Conservation (phyloP, 345 rosid species). For the Chamaenerion angustifolium region DNA sequence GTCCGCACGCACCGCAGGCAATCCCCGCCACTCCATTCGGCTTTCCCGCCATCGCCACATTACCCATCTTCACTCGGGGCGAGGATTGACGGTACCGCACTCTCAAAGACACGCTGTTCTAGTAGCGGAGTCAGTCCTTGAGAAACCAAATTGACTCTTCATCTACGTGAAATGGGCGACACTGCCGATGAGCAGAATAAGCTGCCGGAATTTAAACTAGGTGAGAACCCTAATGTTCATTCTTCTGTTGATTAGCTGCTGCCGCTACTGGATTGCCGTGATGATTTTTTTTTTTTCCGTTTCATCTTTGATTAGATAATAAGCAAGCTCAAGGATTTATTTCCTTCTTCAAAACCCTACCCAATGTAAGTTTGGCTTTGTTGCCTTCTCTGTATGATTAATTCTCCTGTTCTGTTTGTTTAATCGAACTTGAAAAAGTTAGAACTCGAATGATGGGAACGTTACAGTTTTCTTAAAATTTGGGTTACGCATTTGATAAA, state of each 20-base stretch:
- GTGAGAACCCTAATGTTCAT: slow-evolving; percentile 26
- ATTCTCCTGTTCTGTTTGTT: neutral
- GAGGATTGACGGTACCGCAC: neutral
- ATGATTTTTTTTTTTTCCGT: neutral
- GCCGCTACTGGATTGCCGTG: neutral
- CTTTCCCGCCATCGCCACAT: slow-evolving; percentile 58
- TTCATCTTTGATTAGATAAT: slow-evolving; percentile 32
- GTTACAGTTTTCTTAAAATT: neutral
- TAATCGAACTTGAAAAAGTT: neutral
- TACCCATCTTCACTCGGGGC: neutral
- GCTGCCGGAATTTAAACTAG: slow-evolving; percentile 89
- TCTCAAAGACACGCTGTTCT: neutral
- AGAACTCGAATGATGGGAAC: too few relatives aligned
- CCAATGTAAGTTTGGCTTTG: slow-evolving; percentile 31
- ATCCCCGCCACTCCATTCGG: slow-evolving; percentile 11
- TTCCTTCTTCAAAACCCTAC: slow-evolving; percentile 83
- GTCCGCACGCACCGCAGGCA: slow-evolving; percentile 13
- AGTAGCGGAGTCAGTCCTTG: neutral
- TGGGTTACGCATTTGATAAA: neutral
- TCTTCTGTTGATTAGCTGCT: neutral
- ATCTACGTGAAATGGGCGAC: slow-evolving; percentile 32
- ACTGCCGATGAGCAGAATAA: slow-evolving; percentile 43
- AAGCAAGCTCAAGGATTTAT: slow-evolving; percentile 98
- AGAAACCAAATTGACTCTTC: neutral
- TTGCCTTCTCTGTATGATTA: neutral